Conservation (phyloP, 225 moss, liverwort and hornwort species). For the Bryum argenteum region DNA sequence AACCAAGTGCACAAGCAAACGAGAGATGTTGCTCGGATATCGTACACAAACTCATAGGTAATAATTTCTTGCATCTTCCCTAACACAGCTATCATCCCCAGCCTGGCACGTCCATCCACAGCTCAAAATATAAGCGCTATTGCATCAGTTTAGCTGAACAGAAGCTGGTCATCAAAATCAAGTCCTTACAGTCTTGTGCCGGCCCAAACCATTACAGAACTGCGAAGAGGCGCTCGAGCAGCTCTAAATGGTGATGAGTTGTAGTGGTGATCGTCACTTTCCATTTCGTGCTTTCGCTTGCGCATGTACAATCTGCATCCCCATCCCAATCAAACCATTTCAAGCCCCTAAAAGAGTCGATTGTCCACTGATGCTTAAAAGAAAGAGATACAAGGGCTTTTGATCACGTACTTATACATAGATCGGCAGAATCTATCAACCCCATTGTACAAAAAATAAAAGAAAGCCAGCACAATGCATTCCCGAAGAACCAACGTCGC, state of each 20-base stretch:
- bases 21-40: conserved; percentile 36
- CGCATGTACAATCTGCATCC: conserved; percentile 28
- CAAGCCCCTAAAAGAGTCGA: background rate
- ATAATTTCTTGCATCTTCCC: conserved; percentile 43
- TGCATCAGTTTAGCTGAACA: background rate
- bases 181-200: conserved; percentile 43
- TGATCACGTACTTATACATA: conserved; percentile 19
- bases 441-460: conserved; percentile 33
- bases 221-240: conserved; percentile 38
- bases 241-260: conserved; percentile 38
- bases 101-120: conserved; percentile 30
- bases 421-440: conserved; percentile 39
- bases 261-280: conserved; percentile 26
- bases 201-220: conserved; percentile 42
- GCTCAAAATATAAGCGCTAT: background rate
- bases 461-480: conserved; percentile 35
- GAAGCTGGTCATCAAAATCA: background rate
- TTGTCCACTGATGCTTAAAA: too few relatives aligned
- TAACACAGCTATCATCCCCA: conserved; percentile 27
- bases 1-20: conserved; percentile 41
- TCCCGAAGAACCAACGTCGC: conserved; percentile 47
- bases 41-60: conserved; percentile 30
- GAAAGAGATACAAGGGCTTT: background rate
- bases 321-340: conserved; percentile 1
- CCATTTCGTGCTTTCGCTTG: conserved; percentile 22